A percentile compares a stretch with the other conserved stretches of the same genome.
phyloP scores from a whole-genome alignment of 108 stramenopile species.

The Pelagomonas calceolata region DNA sequence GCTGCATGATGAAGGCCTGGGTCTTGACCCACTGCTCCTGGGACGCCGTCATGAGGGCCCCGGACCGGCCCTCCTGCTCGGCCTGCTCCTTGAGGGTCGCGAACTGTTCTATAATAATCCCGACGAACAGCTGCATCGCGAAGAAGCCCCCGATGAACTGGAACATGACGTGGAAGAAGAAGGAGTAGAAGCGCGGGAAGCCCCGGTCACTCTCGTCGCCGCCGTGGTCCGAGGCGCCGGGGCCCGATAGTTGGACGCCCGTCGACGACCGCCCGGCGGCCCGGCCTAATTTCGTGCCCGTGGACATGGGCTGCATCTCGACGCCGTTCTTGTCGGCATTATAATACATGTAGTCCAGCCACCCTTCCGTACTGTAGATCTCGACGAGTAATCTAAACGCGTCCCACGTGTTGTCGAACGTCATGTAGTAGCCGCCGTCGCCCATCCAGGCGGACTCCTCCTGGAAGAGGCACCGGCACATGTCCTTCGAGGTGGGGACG shows the following conservation, averaged over 20 bases:
- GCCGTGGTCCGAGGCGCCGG: neutral
- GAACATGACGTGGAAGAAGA: slow-evolving; percentile 31
- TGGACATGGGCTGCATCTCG: slow-evolving; percentile 35
- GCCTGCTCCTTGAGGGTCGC: slow-evolving; percentile 30
- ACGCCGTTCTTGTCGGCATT: slow-evolving; percentile 40
- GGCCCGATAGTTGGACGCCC: too few species aligned
- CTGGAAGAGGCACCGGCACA: slow-evolving; percentile 36
- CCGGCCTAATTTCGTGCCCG: too few species aligned
- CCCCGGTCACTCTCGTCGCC: slow-evolving; percentile 20
- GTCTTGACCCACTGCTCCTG: slow-evolving; percentile 49
- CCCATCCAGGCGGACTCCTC: slow-evolving; percentile 19
- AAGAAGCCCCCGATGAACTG: slow-evolving; percentile 53
- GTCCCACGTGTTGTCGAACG: slow-evolving; percentile 42
- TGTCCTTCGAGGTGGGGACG: slow-evolving; percentile 13
- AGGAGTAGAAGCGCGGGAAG: slow-evolving; percentile 30
- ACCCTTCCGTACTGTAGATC: slow-evolving; percentile 51
- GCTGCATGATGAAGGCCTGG: slow-evolving; percentile 40
- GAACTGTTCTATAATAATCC: slow-evolving; percentile 59
- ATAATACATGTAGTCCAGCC: slow-evolving; percentile 40
- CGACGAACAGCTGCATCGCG: slow-evolving; percentile 60
- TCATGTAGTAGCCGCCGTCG: slow-evolving; percentile 4
- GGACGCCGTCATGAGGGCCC: slow-evolving; percentile 39
- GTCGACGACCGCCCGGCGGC: too few species aligned
- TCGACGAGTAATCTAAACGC: slow-evolving; percentile 45
- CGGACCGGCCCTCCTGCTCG: slow-evolving; percentile 10